Conservation (phyloP, 441 rosid genomes). For the Arabidopsis lyrata region DNA sequence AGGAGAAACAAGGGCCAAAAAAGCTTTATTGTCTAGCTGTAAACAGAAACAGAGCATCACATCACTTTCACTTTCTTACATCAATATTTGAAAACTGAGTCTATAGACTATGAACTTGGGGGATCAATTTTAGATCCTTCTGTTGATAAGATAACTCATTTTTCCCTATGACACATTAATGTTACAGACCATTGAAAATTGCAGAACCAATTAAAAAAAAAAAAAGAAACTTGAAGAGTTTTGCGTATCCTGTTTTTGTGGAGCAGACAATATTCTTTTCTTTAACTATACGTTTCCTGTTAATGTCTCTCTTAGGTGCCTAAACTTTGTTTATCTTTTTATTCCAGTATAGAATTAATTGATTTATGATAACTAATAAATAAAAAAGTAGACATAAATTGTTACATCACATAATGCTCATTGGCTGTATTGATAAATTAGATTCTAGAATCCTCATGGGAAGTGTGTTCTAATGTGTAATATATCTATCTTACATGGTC, state of each 20-base stretch:
- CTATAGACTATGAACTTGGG: constrained; percentile 39
- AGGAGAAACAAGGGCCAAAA: constrained; percentile 37
- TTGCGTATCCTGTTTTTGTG: constrained; percentile 37
- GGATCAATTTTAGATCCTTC: constrained; percentile 31
- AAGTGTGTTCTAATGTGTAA: constrained; percentile 3
- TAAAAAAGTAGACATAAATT: constrained; percentile 25
- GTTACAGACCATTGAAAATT: constrained; percentile 34
- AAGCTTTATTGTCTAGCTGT: constrained; percentile 43
- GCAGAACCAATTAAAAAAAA: constrained; percentile 31
- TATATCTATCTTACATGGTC: no score
- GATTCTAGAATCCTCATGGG: constrained; percentile 36
- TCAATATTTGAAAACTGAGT: constrained; percentile 38
- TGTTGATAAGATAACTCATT: constrained; percentile 45
- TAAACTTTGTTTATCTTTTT: constrained; percentile 20
- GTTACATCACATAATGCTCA: constrained; percentile 43
- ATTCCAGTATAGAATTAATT: constrained; percentile 6
- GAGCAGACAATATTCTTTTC: constrained; percentile 48
- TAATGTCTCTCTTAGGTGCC: constrained; percentile 44
- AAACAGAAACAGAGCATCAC: constrained; percentile 46
- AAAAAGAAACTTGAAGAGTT: constrained; percentile 15
- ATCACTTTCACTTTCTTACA: constrained; percentile 46
- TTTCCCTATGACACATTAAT: constrained; percentile 38
- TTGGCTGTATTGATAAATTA: constrained; percentile 36
- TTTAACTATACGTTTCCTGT: constrained; percentile 45
- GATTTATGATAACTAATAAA: not conserved